Evolutionary conservation across 768 basidiomycete genomes (phyloP).

Genomic region (Scleroderma bovista): DNA sequence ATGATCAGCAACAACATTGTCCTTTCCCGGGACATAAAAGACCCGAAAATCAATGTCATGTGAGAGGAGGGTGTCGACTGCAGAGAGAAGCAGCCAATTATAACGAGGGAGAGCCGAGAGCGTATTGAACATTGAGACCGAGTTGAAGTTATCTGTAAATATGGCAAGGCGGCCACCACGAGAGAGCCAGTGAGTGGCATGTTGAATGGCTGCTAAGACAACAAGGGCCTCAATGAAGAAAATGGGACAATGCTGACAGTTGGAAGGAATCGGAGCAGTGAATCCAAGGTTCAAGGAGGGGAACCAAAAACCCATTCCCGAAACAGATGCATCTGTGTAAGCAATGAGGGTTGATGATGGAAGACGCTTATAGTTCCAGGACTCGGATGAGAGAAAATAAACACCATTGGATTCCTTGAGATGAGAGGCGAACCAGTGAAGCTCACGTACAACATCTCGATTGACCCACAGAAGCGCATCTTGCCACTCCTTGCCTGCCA

Average conservation of each 20-base stretch:
- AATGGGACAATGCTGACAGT: conserved; percentile 5
- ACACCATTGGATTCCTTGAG: conserved; percentile 17
- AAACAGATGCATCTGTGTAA: conserved; percentile 21
- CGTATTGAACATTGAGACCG: conserved; percentile 30
- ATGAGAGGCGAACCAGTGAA: conserved; percentile 27
- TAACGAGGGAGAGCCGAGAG: conserved; percentile 8
- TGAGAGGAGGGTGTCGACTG: conserved; percentile 7
- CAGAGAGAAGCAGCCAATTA: conserved; percentile 12
- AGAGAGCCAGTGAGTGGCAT: background rate
- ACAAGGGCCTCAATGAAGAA: conserved; percentile 25
- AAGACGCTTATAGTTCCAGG: conserved; percentile 7
- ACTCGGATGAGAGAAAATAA: conserved; percentile 11
- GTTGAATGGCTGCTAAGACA: conserved; percentile 17
- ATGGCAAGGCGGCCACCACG: conserved; percentile 7
- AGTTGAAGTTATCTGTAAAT: conserved; percentile 29
- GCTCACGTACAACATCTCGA: conserved; percentile 1
- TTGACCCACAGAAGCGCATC: conserved; percentile 4
- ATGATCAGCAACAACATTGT: conserved; percentile 23
- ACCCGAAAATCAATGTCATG: conserved; percentile 16
- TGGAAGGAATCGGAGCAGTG: conserved; percentile 4
- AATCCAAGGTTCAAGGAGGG: conserved; percentile 16
- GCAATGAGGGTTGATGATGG: background rate
- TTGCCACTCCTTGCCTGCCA: conserved; percentile 14
- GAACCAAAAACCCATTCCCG: conserved; percentile 22
- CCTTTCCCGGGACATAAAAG: conserved; percentile 17